phyloP scores from a whole-genome alignment of 257 asterid genomes.

The Mitragyna speciosa region DNA sequence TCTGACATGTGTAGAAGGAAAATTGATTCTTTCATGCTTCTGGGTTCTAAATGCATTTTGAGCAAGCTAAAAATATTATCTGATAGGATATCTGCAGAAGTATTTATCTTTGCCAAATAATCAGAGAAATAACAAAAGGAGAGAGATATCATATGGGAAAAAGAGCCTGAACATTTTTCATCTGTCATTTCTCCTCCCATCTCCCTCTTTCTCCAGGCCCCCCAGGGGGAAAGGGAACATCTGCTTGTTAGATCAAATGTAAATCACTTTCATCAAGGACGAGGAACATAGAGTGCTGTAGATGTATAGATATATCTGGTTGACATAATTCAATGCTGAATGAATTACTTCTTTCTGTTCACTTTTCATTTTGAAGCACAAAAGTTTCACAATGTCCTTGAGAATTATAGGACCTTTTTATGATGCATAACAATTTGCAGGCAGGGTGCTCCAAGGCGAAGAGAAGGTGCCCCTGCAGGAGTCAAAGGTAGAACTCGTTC shows the following conservation, averaged over 20 bases:
- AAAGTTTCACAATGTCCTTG: background rate
- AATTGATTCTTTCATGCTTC: background rate
- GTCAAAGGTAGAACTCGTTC: conserved; percentile 73
- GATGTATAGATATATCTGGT: background rate
- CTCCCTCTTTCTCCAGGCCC: background rate
- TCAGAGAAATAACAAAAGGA: background rate
- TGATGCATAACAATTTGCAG: conserved; percentile 36
- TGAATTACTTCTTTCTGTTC: background rate
- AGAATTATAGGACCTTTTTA: background rate
- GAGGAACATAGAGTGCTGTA: background rate
- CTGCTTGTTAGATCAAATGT: background rate
- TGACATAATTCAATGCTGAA: background rate
- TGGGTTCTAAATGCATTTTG: background rate
- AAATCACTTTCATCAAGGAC: background rate
- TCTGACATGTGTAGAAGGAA: background rate
- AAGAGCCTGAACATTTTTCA: background rate
- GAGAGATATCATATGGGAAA: background rate
- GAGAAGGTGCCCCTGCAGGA: conserved; percentile 77
- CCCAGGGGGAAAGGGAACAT: too few species aligned
- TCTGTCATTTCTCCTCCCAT: background rate
- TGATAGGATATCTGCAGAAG: background rate
- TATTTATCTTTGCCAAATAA: background rate
- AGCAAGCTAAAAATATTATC: background rate
- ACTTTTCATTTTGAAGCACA: background rate
- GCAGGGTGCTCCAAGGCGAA: conserved; percentile 72